A percentile compares a stretch with the other conserved stretches of the same genome.
Evolutionary conservation across 495 filamentous ascomycete genomes (phyloP).

Genomic region (Neurospora pannonica): DNA sequence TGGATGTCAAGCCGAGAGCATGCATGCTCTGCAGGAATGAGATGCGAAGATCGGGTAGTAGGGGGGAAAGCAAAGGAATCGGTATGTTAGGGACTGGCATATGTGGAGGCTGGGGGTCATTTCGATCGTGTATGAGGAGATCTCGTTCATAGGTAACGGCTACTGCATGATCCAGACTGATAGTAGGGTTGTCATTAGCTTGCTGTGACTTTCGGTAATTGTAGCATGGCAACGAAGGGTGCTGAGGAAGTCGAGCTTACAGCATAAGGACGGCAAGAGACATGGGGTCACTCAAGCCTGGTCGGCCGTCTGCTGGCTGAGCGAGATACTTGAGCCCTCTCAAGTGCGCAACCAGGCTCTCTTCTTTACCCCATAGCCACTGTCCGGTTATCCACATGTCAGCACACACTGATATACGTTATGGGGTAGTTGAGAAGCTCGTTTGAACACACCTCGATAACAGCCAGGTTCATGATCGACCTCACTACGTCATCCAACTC

Average conservation of each 20-base stretch:
- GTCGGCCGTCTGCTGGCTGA: slow-evolving; percentile 5
- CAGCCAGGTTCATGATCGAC: slow-evolving; percentile 14
- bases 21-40: background rate
- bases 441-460: slow-evolving; percentile 12
- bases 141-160: slow-evolving; percentile 14
- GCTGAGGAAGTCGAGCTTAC: background rate
- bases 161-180: slow-evolving; percentile 14
- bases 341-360: slow-evolving; percentile 18
- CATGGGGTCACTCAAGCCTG: slow-evolving; percentile 7
- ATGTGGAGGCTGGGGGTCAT: background rate
- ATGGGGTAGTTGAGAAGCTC: background rate
- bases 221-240: background rate
- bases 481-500: slow-evolving; percentile 12
- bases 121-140: slow-evolving; percentile 6
- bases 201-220: background rate
- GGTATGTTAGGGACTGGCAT: background rate
- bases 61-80: background rate
- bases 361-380: slow-evolving; percentile 19
- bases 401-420: background rate
- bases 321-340: slow-evolving; percentile 13
- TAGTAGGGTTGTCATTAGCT: background rate
- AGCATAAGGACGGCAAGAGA: slow-evolving; percentile 2
- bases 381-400: background rate
- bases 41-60: background rate
- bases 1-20: background rate